Percentiles rank a stretch among this genome's conserved stretches.
These are phyloP conservation scores for Populus deltoides DNA, from an alignment of 345 rosid genomes.

Conservation along the genomic window DNA sequence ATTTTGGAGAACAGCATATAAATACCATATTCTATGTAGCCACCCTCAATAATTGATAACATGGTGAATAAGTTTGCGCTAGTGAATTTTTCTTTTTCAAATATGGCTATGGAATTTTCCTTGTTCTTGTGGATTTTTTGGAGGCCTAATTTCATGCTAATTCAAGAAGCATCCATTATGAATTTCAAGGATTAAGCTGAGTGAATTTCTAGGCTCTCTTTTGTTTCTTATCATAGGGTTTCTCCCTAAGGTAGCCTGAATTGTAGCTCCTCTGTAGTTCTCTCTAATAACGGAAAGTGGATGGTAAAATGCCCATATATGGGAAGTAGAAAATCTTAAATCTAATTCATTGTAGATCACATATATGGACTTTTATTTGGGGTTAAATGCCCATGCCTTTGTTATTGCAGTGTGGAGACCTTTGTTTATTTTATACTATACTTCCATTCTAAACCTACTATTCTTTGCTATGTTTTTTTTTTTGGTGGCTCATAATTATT, in stretches of 20 bases:
- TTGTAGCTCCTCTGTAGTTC: neutral
- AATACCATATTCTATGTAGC: neutral
- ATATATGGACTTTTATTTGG: neutral
- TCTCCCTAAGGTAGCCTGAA: neutral
- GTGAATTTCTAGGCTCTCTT: neutral
- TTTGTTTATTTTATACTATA: neutral
- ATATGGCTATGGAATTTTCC: neutral
- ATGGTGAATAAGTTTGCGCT: neutral
- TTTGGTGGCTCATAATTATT: too few species aligned
- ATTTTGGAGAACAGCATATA: neutral
- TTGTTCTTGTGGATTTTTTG: neutral
- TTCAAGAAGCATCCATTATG: neutral
- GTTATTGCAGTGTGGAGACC: neutral
- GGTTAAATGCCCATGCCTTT: neutral
- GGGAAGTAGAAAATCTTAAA: neutral
- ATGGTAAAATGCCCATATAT: neutral
- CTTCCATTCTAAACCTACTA: neutral
- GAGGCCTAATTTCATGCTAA: neutral
- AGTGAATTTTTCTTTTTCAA: neutral
- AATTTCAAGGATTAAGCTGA: neutral
- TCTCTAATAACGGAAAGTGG: neutral
- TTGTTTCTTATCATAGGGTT: neutral
- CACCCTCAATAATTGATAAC: neutral
- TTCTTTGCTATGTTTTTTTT: neutral
- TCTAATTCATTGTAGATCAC: neutral